Percentiles rank a stretch among this genome's conserved stretches.
Conservation (phyloP, 352 stramenopile species). For the Phytophthora citrophthora region DNA sequence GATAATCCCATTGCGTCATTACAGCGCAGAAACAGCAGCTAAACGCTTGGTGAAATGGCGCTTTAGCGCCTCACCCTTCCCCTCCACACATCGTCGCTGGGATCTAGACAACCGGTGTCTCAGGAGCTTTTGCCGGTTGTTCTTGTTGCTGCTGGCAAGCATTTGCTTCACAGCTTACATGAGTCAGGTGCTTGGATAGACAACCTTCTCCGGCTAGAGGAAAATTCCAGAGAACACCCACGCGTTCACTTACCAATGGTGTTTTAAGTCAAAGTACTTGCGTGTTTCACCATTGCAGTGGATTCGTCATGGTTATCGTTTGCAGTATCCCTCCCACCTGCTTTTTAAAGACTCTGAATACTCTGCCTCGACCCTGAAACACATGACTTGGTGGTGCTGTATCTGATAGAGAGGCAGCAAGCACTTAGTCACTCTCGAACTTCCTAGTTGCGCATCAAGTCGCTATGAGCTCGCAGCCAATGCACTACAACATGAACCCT, state of each 20-base stretch:
- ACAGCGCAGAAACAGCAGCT: conserved; percentile 20
- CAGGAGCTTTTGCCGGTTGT: conserved; percentile 15
- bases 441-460: neutral
- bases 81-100: conserved; percentile 23
- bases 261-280: neutral
- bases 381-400: conserved; percentile 17
- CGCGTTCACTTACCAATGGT: neutral
- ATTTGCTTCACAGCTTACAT: neutral
- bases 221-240: conserved; percentile 14
- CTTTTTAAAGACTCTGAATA: conserved; percentile 7
- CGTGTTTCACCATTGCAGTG: neutral
- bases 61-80: conserved; percentile 24
- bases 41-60: conserved; percentile 7
- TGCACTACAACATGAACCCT: conserved; percentile 18
- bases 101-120: conserved; percentile 18
- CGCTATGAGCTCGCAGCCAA: conserved; percentile 10
- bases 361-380: conserved; percentile 23
- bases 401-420: conserved; percentile 18
- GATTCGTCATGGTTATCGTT: conserved; percentile 25
- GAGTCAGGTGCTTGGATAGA: conserved; percentile 13
- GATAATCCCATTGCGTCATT: conserved; percentile 17
- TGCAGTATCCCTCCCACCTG: conserved; percentile 15
- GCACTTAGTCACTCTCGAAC: conserved; percentile 18
- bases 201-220: conserved; percentile 12
- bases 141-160: conserved; percentile 2